Evolutionary conservation across 2,329 filamentous ascomycete genomes (phyloP).

Genomic region (Pseudogymnoascus sp.): DNA sequence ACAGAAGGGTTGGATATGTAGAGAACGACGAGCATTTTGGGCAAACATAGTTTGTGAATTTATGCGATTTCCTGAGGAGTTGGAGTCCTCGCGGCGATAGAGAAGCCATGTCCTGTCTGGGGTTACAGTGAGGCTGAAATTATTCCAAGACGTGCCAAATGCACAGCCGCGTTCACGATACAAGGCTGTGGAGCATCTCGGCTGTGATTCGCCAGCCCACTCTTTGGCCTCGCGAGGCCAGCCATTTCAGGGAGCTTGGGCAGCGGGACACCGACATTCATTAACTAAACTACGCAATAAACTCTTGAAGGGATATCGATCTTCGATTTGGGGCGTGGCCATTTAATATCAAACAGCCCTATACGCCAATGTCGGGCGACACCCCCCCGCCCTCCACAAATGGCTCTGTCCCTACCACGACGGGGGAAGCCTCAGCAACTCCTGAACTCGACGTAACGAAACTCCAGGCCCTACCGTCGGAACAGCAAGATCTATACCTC

Average conservation of each 20-base stretch:
- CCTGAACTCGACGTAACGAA: conserved; percentile 85
- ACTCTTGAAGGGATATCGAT: background rate
- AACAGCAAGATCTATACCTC: conserved; percentile 93
- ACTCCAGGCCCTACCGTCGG: conserved; percentile 78
- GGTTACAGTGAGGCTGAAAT: conserved; percentile 7
- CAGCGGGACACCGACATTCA: conserved; percentile 3
- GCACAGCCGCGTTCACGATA: background rate
- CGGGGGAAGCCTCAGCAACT: conserved; percentile 40
- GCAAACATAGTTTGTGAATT: conserved; percentile 17
- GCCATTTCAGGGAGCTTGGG: background rate
- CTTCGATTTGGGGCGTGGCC: background rate
- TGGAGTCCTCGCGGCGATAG: background rate
- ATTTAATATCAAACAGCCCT: background rate
- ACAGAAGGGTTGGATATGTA: conserved; percentile 37
- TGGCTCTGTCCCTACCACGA: conserved; percentile 29
- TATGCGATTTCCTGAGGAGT: background rate
- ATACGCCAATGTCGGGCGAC: conserved; percentile 25
- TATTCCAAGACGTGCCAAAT: conserved; percentile 8
- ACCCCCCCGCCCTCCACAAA: conserved; percentile 25
- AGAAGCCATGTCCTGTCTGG: conserved; percentile 4
- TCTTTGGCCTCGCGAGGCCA: conserved; percentile 7
- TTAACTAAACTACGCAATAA: background rate
- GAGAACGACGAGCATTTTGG: conserved; percentile 33
- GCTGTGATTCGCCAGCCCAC: conserved; percentile 8
- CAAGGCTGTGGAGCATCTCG: conserved; percentile 5